A percentile compares a stretch with the other conserved stretches of the same genome.
These are phyloP conservation scores for Gomphus bonarii DNA, from an alignment of 1,284 basidiomycete genomes.

Conservation along the genomic window DNA sequence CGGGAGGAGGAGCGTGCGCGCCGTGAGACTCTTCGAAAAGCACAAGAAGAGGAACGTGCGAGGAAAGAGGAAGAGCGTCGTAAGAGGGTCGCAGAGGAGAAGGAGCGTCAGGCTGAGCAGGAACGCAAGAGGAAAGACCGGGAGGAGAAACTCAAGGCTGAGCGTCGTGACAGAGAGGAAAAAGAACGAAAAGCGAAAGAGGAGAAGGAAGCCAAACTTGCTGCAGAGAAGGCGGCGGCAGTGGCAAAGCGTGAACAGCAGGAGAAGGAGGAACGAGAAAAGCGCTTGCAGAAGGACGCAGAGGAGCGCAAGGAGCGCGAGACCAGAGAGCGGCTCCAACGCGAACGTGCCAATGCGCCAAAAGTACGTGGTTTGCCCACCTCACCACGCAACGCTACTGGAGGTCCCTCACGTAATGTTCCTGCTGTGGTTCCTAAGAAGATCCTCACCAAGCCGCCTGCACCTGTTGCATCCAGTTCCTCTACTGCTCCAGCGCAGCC, in stretches of 20 bases:
- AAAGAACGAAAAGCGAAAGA: constrained; percentile 46
- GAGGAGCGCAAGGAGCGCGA: constrained; percentile 53
- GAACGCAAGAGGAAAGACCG: constrained; percentile 50
- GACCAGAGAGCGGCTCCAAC: constrained; percentile 33
- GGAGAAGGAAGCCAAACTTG: constrained; percentile 42
- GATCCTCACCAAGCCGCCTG: constrained; percentile 33
- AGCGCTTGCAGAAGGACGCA: constrained; percentile 46
- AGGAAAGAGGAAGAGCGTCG: constrained; percentile 72
- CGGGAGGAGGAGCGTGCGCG: constrained; percentile 65
- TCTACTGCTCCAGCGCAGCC: constrained; percentile 20
- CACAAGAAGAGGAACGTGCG: constrained; percentile 68
- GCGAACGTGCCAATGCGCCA: constrained; percentile 27
- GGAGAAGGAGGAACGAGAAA: constrained; percentile 24
- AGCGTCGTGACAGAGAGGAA: constrained; percentile 58
- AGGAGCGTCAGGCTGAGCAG: constrained; percentile 52
- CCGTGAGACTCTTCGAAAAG: constrained; percentile 66
- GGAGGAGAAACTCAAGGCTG: constrained; percentile 54
- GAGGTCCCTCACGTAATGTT: constrained; percentile 35
- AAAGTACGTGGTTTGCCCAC: constrained; percentile 30
- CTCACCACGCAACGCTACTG: constrained; percentile 37
- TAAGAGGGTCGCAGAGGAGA: constrained; percentile 62
- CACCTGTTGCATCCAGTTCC: constrained; percentile 18
- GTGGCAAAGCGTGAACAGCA: constrained; percentile 24
- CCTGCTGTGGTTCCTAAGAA: constrained; percentile 40
- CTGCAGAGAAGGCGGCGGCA: constrained; percentile 42